Conservation (phyloP, 177 flowering plant species). For the Vitis hybrid region DNA sequence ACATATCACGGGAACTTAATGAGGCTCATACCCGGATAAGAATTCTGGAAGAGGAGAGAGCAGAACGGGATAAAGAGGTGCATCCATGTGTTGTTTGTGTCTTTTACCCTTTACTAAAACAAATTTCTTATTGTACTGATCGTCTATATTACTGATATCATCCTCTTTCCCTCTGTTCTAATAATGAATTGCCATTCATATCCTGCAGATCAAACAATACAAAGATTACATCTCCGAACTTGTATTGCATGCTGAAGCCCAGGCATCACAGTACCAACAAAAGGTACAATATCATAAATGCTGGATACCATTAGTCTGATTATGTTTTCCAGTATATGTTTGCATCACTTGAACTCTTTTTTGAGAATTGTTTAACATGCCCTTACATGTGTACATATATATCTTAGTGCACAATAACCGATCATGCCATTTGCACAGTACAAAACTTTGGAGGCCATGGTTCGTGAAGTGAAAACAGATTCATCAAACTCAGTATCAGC, state of each 20-base stretch:
- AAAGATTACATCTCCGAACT: slow-evolving; percentile 77
- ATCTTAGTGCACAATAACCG: slow-evolving; percentile 5
- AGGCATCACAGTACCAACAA: slow-evolving; percentile 75
- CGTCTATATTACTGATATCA: background rate
- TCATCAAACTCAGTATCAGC: slow-evolving; percentile 25
- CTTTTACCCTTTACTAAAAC: background rate
- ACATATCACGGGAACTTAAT: slow-evolving; percentile 34
- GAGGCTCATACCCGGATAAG: slow-evolving; percentile 43
- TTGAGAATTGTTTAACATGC: no score
- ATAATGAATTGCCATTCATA: background rate
- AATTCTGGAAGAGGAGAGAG: slow-evolving; percentile 60
- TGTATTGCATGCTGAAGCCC: slow-evolving; percentile 84
- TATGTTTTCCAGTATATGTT: no score
- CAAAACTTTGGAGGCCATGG: slow-evolving; percentile 76
- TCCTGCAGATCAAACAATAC: slow-evolving; percentile 59
- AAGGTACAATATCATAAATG: slow-evolving; percentile 47
- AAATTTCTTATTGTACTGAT: background rate
- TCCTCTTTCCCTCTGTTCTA: slow-evolving; percentile 9
- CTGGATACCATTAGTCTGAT: background rate
- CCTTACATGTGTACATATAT: no score
- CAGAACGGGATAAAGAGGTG: slow-evolving; percentile 62
- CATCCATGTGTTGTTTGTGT: background rate
- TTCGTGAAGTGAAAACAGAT: slow-evolving; percentile 50
- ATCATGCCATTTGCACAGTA: slow-evolving; percentile 46
- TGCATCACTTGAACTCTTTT: no score